Evolutionary conservation across 352 stramenopile genomes (phyloP).

Genomic region (Aphanomyces astaci): DNA sequence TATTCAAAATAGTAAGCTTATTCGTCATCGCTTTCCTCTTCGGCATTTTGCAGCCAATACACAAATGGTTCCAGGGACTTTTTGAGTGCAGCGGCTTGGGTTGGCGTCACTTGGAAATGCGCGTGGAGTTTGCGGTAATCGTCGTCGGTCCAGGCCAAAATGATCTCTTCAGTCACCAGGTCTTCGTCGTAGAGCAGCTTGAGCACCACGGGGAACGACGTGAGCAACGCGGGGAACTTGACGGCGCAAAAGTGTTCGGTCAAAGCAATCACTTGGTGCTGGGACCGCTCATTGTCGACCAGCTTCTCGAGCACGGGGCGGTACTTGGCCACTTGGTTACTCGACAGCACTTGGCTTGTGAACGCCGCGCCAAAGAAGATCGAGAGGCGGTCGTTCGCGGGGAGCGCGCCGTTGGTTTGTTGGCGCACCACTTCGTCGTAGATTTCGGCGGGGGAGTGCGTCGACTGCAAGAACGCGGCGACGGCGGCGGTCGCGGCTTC

Average conservation of each 20-base stretch:
- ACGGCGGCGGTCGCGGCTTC: conserved; percentile 63
- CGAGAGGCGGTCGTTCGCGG: conserved; percentile 89
- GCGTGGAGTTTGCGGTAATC: conserved; percentile 69
- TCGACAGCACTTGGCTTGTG: conserved; percentile 84
- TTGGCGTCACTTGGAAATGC: conserved; percentile 83
- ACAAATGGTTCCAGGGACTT: conserved; percentile 90
- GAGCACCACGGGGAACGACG: conserved; percentile 90
- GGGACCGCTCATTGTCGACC: conserved; percentile 76
- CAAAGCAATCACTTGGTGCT: conserved; percentile 90
- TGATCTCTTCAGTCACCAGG: conserved; percentile 91
- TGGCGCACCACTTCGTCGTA: conserved; percentile 89
- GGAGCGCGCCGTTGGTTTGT: conserved; percentile 87
- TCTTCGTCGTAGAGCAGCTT: conserved; percentile 97
- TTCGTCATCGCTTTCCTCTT: conserved; percentile 78
- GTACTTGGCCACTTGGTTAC: conserved; percentile 87
- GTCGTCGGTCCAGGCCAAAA: conserved; percentile 87
- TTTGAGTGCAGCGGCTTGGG: conserved; percentile 80
- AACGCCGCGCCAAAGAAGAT: conserved; percentile 90
- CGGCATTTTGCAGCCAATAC: conserved; percentile 95
- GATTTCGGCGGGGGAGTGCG: conserved; percentile 50
- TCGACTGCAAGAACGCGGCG: conserved; percentile 42
- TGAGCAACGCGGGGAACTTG: conserved; percentile 65
- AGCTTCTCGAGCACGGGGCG: conserved; percentile 78
- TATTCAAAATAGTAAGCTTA: background rate
- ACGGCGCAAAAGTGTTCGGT: conserved; percentile 87